phyloP scores from a whole-genome alignment of 202 grass and related monocot genomes.

The Panicum virgatum region DNA sequence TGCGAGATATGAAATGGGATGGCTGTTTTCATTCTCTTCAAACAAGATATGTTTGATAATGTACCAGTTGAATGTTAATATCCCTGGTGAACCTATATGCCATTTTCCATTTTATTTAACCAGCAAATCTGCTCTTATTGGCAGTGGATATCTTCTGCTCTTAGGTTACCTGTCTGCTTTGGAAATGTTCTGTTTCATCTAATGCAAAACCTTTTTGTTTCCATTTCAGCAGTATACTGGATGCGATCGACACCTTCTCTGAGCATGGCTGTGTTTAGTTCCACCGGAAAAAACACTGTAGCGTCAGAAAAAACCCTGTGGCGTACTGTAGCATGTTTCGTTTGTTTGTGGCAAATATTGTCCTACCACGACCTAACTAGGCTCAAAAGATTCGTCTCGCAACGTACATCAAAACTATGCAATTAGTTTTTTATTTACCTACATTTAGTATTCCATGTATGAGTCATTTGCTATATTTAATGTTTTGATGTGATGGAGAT shows the following conservation, averaged over 20 bases:
- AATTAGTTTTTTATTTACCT: too few relatives aligned
- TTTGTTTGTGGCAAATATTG: too few relatives aligned
- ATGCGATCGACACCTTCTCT: conserved; percentile 90
- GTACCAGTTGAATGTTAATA: not conserved
- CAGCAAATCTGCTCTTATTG: not conserved
- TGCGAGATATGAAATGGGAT: conserved; percentile 15
- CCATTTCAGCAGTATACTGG: conserved; percentile 74
- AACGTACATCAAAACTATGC: too few relatives aligned
- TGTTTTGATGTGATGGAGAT: too few relatives aligned
- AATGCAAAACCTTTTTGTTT: not conserved
- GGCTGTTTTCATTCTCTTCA: not conserved
- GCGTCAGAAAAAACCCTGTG: too few relatives aligned
- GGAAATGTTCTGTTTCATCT: not conserved
- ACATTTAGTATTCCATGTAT: too few relatives aligned
- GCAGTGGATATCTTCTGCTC: not conserved
- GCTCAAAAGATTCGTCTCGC: too few relatives aligned
- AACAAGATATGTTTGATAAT: not conserved
- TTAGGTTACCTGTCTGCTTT: not conserved
- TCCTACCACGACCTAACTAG: too few relatives aligned
- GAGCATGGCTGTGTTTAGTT: too few relatives aligned
- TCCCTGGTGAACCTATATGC: not conserved
- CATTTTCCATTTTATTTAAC: not conserved
- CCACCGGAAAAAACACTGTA: too few relatives aligned
- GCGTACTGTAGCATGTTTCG: too few relatives aligned
- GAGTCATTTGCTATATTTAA: too few relatives aligned